Conservation (phyloP, 1,139 yeast species). For the Debaryomyces subglobosus region DNA sequence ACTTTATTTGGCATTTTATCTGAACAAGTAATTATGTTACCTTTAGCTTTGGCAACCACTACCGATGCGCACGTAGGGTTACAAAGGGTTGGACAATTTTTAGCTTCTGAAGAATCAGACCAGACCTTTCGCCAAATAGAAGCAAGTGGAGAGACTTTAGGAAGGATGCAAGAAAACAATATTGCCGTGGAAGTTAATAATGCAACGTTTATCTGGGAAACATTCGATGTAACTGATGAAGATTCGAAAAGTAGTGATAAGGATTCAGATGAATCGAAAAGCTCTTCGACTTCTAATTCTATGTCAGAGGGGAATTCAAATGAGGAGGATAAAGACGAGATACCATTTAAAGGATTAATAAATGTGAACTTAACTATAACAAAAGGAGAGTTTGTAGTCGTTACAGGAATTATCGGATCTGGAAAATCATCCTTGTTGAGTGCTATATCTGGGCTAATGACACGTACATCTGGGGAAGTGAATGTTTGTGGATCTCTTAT, state of each 20-base stretch:
- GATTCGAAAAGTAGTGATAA: conserved; percentile 11
- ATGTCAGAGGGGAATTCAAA: conserved; percentile 18
- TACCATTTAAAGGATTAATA: conserved; percentile 20
- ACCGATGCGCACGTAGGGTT: conserved; percentile 67
- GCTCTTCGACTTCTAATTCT: conserved; percentile 9
- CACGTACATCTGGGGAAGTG: conserved; percentile 51
- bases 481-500: conserved; percentile 46
- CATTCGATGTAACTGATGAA: conserved; percentile 31
- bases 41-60: conserved; percentile 66
- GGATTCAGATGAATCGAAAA: conserved; percentile 6
- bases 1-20: conserved; percentile 64
- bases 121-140: conserved; percentile 21
- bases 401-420: conserved; percentile 71
- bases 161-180: conserved; percentile 25
- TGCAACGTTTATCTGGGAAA: conserved; percentile 44
- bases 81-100: conserved; percentile 56
- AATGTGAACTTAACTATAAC: conserved; percentile 46
- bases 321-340: conserved; percentile 2
- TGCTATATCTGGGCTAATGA: conserved; percentile 67
- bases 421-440: conserved; percentile 68
- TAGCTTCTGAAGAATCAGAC: conserved; percentile 27
- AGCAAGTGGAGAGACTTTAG: conserved; percentile 26
- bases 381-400: conserved; percentile 63
- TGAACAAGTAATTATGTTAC: conserved; percentile 56
- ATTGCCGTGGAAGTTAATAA: conserved; percentile 31